Percentiles rank a stretch among this genome's conserved stretches.
These are phyloP conservation scores for Carpinus fangiana DNA, from an alignment of 306 rosid species.

Conservation along the genomic window DNA sequence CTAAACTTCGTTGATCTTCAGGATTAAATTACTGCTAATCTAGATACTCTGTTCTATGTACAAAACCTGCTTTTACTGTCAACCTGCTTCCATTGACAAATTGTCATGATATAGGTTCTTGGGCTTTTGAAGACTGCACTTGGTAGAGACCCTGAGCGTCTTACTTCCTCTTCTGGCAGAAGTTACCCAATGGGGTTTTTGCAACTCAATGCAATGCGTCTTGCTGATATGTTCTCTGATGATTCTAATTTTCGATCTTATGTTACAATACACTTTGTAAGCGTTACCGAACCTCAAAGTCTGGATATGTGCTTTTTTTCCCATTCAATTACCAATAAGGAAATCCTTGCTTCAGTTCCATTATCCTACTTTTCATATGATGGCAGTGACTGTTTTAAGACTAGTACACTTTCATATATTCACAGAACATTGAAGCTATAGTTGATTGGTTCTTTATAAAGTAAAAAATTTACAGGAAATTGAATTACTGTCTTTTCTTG, in stretches of 20 bases:
- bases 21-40: neutral
- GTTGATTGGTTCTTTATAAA: slow-evolving; percentile 2
- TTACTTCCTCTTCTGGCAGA: slow-evolving; percentile 40
- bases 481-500: neutral
- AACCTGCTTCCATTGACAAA: slow-evolving; percentile 20
- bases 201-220: slow-evolving; percentile 98
- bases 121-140: slow-evolving; percentile 72
- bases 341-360: neutral
- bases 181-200: slow-evolving; percentile 72
- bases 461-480: neutral
- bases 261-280: slow-evolving; percentile 73
- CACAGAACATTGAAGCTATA: slow-evolving; percentile 1
- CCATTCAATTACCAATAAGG: neutral
- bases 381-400: neutral
- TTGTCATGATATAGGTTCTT: slow-evolving; percentile 58
- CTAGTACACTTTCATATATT: neutral
- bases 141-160: slow-evolving; percentile 52
- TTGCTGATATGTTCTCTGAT: slow-evolving; percentile 88
- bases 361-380: neutral
- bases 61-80: slow-evolving; percentile 7
- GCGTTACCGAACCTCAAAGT: slow-evolving; percentile 21
- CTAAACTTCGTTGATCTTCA: slow-evolving; percentile 6
- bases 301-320: neutral
- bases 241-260: slow-evolving; percentile 91
- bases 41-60: slow-evolving; percentile 2